Evolutionary conservation across 2,329 filamentous ascomycete species (phyloP).

Genomic region (Fusarium torulosum): DNA sequence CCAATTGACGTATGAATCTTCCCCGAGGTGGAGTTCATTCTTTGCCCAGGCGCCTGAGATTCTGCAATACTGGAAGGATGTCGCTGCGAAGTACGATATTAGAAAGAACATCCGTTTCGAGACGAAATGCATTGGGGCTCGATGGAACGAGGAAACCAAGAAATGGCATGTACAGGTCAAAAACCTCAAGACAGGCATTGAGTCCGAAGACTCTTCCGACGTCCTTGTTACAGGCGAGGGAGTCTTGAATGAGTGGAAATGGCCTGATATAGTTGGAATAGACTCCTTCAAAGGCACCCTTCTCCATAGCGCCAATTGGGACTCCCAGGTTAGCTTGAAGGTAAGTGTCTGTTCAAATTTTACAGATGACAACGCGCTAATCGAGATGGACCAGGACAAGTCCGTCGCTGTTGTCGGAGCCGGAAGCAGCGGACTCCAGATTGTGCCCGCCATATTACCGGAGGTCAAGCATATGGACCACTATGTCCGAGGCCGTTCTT

Average conservation of each 20-base stretch:
- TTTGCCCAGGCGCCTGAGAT: constrained; percentile 23
- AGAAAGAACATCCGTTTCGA: constrained; percentile 14
- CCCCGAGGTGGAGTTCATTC: constrained; percentile 16
- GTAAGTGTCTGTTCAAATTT: not conserved
- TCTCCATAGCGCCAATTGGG: constrained; percentile 23
- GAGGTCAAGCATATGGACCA: constrained; percentile 27
- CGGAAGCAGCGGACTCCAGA: constrained; percentile 22
- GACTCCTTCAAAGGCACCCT: constrained; percentile 2
- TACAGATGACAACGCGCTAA: too few species aligned
- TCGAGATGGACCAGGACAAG: not conserved
- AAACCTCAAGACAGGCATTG: not conserved
- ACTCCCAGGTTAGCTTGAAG: not conserved
- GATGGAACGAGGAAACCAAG: not conserved
- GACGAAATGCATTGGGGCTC: constrained; percentile 7
- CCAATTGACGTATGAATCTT: constrained; percentile 14
- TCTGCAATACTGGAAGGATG: constrained; percentile 22
- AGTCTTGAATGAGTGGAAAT: constrained; percentile 24
- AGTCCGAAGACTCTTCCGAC: constrained; percentile 13
- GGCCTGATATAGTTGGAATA: constrained; percentile 15
- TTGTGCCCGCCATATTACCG: constrained; percentile 4
- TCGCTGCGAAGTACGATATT: not conserved
- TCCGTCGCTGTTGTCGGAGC: constrained; percentile 18
- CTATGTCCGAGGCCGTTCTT: constrained; percentile 13
- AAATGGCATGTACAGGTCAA: constrained; percentile 22
- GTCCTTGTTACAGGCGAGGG: constrained; percentile 16